Evolutionary conservation across 768 basidiomycete genomes (phyloP).

Genomic region (Bullera alba): DNA sequence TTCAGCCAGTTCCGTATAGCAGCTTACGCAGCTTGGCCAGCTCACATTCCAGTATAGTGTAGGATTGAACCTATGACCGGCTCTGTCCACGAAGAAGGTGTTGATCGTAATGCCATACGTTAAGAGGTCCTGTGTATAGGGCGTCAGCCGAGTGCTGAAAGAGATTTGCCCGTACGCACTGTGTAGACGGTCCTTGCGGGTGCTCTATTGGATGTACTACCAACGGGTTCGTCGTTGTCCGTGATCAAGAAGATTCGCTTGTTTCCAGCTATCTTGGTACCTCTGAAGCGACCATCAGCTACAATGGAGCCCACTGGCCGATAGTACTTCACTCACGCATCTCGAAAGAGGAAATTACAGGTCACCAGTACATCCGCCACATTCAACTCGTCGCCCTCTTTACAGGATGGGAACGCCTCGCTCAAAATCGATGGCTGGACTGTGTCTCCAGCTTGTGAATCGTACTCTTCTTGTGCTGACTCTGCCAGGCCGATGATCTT

Average conservation of each 20-base stretch:
- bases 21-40: not conserved
- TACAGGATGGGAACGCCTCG: slow-evolving; percentile 58
- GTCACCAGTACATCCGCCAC: slow-evolving; percentile 86
- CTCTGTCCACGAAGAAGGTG: slow-evolving; percentile 34
- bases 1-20: not conserved
- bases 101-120: slow-evolving; percentile 36
- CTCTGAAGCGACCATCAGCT: slow-evolving; percentile 48
- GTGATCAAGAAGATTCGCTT: slow-evolving; percentile 92
- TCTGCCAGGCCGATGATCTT: slow-evolving; percentile 70
- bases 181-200: slow-evolving; percentile 38
- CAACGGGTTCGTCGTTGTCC: slow-evolving; percentile 68
- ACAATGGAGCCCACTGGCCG: not conserved
- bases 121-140: slow-evolving; percentile 24
- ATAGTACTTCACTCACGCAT: slow-evolving; percentile 58
- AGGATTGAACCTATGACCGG: slow-evolving; percentile 31
- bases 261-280: slow-evolving; percentile 61
- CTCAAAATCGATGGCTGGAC: slow-evolving; percentile 51
- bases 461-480: slow-evolving; percentile 52
- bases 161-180: slow-evolving; percentile 11
- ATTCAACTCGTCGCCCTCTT: slow-evolving; percentile 57
- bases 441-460: slow-evolving; percentile 41
- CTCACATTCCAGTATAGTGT: slow-evolving; percentile 36
- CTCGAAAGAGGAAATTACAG: slow-evolving; percentile 81
- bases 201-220: slow-evolving; percentile 14
- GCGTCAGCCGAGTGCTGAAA: not conserved